Evolutionary conservation across 495 filamentous ascomycete genomes (phyloP), one percentile per base, ranked within the genome.

Genomic region (Daldinia caldariorum): DNA sequence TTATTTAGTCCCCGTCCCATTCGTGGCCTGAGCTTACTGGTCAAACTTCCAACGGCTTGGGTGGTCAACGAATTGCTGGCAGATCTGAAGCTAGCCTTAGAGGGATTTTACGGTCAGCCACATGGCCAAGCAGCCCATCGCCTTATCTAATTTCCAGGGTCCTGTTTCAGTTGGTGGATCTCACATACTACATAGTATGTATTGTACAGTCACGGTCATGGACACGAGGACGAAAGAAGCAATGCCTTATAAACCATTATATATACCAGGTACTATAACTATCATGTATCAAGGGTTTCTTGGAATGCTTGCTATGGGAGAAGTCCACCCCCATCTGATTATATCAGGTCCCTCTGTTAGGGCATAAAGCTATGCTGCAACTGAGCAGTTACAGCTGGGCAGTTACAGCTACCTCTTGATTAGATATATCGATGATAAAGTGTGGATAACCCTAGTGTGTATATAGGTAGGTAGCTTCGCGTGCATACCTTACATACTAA

Each of bases 1-100:
- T 67, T 74, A 58, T 65, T 69, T 69, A 72, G 70, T 69, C 53
- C 63, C 63, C 70, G 51, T 58, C 61, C 62, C 66, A 55, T 70
- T 70, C 67, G 71, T 73, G 71, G 71, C 71, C 66, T 58, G 47
- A 63, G 71, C 66, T 65, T 66, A 73, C 66, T 73, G 71, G 71
- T 58, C 65, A 58, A 49, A 54, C 63, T n/a, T 60, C 57, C 61
- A 66, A 63, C 51, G 49, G 66, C 61, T 69, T 49, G 35, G 50
- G 61, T 59, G 62, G 66, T 49, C 47, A 56, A 72, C 51, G 41
- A 65, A 62, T 47, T 69, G 61, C 65, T 68, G 57, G 65, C 58
- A 61, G 70, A 69, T 69, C 70, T 72, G 37, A 61, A 72, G 64
- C 65, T 69, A 72, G 61, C 61, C 70, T 51, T 66, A 66, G 65